These are phyloP conservation scores for Penicillium samsonianum DNA, from an alignment of 495 filamentous ascomycete genomes.

Conservation along the genomic window DNA sequence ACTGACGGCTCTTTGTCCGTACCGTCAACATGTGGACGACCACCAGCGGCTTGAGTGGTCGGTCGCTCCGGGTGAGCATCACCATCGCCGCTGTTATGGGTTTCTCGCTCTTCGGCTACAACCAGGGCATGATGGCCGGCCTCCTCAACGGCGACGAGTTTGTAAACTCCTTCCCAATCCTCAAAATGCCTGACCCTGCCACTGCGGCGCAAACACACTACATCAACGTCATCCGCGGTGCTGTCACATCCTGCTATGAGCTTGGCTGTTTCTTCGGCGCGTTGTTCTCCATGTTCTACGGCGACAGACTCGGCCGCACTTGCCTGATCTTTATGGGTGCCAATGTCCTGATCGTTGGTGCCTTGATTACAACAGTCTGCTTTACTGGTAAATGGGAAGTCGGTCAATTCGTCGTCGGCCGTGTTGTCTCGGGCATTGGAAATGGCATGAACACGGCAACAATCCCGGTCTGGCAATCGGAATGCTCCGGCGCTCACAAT, in stretches of 20 bases:
- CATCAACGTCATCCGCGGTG: slow-evolving; percentile 31
- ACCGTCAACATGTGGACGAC: slow-evolving; percentile 32
- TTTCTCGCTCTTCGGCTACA: slow-evolving; percentile 32
- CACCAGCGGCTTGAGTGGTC: slow-evolving; percentile 21
- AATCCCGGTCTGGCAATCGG: slow-evolving; percentile 48
- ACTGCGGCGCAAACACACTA: slow-evolving; percentile 6
- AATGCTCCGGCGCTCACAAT: slow-evolving; percentile 36
- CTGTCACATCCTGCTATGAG: slow-evolving; percentile 54
- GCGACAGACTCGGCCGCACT: slow-evolving; percentile 52
- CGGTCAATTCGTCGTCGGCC: slow-evolving; percentile 47
- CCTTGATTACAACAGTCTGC: slow-evolving; percentile 49
- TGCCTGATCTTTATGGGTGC: slow-evolving; percentile 49
- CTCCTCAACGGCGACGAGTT: slow-evolving; percentile 26
- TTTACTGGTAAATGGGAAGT: slow-evolving; percentile 35
- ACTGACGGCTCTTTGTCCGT: slow-evolving; percentile 15
- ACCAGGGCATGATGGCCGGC: slow-evolving; percentile 32
- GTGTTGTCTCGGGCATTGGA: slow-evolving; percentile 43
- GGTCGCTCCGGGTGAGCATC: slow-evolving; percentile 26
- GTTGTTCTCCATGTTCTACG: slow-evolving; percentile 47
- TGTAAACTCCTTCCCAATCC: slow-evolving; percentile 15
- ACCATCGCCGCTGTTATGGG: slow-evolving; percentile 28
- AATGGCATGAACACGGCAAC: slow-evolving; percentile 44
- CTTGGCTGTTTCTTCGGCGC: slow-evolving; percentile 59
- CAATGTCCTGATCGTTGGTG: slow-evolving; percentile 51
- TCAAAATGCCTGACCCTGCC: slow-evolving; percentile 15